Base-by-base conservation (phyloP, 1,284 basidiomycete genomes). In the Moesziomyces aphidis region DNA sequence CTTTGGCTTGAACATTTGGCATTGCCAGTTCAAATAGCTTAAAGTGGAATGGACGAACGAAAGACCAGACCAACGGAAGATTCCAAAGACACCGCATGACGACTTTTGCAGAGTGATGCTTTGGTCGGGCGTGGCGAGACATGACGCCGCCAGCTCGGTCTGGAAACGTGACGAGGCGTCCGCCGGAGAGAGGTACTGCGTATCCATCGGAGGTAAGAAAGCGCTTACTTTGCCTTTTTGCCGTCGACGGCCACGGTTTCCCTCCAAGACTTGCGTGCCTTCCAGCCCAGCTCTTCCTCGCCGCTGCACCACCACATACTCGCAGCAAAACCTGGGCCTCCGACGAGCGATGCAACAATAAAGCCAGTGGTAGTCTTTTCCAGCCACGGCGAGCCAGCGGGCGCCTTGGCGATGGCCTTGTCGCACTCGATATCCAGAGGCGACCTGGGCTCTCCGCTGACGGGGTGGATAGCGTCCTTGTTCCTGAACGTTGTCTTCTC, bases 241-340 rank as follows among this genome's bases (percentile, higher is more conserved):
- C 66, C 73, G 42, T 71, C 66, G 17, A 78, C 62, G 9, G 72
- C 76, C 2, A 75, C 62, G 8, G 73, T 61, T 58, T 74, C 76
- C 19, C 76, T 53, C 76, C 76, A 77, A 9, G 61, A 59, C 57
- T 68, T 74, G n/a, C 76, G 52, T 8, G 72, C 68, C 62, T 75
- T 74, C 76, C 76, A 77, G 1, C 76, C 76, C 13, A 69, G 24
- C 56, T 77, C 76, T 48, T 77, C 76, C 54, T 77, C 76, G 21
- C 76, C 76, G 47, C 68, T 62, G 68, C 69, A 69, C 76, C 76
- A 77, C 76, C 76, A 77, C 62, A 77, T 69, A 52, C 71, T 64
- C 0, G 76, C 76, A 0, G 76, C 76, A 46, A 74, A 66, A 0
- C 76, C 76, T 7, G 76, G 76, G 0, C 76, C 76, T 19, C 50